phyloP scores from a whole-genome alignment of 129 eudicot species.

The Helianthus annuus region HanXRQr2.0-SUNRISE NC_035436.2:1933739-1934238 shows the following conservation, averaged over 20 bases:
- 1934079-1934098: slow-evolving; percentile 12
- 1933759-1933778: no score
- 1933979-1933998: slow-evolving; percentile 20
- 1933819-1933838: background rate
- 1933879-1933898: background rate
- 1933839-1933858: background rate
- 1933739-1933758: no score
- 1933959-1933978: slow-evolving; percentile 8
- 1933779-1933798: no score
- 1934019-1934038: slow-evolving; percentile 16
- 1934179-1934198: slow-evolving; percentile 28
- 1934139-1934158: slow-evolving; percentile 27
- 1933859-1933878: background rate
- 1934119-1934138: slow-evolving; percentile 29
- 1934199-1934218: slow-evolving; percentile 10
- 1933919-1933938: slow-evolving; percentile 9
- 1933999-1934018: background rate
- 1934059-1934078: slow-evolving; percentile 24
- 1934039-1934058: slow-evolving; percentile 11
- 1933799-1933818: no score
- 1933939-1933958: slow-evolving; percentile 21
- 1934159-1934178: slow-evolving; percentile 8
- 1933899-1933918: background rate
- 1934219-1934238: background rate
- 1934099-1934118: slow-evolving; percentile 30